Base-by-base conservation (phyloP, 768 basidiomycete genomes). In the Amanita polypyramis region DNA sequence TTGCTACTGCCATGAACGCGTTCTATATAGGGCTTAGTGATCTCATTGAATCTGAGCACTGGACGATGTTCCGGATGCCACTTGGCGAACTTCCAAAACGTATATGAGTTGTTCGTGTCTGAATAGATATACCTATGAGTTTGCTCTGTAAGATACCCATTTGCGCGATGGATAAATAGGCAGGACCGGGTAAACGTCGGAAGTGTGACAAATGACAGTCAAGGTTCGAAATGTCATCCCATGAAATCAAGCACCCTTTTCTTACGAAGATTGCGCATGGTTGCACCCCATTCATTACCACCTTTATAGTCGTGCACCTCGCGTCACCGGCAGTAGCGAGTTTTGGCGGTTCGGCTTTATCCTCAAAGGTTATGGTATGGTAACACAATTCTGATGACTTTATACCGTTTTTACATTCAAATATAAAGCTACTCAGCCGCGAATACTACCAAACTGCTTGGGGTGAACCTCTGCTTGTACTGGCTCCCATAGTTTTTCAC, bases 381-480 rank as follows among this genome's bases (percentile, higher is more conserved):
- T 14, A 2, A 11, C 5, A 49, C 78, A 64, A 3, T 8, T 27
- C 19, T n/a, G 15, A 21, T 23, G 17, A 15, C 10, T 44, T 29
- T 45, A 27, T 23, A 39, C 40, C 21, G 27, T 48, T n/a, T 30
- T 27, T 32, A n/a, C n/a, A 23, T 36, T 25, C 14, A n/a, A 19
- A 8, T 14, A 17, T 11, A 36, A 55, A 92, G 87, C 68, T 93
- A 37, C 69, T 94, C 10, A 86, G 88, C 8, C 68, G 89, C 45
- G 89, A 90, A 64, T 90, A 89, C 63, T 93, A 94, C 61, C 87
- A 92, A 59, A 85, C 82, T 0, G 48, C 65, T 0, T 71, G 81
- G 44, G 76, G 76, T 17, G 88, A 93, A 62, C 76, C 70, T 34
- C 75, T 77, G 36, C 75, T 91, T 10, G 68, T 92, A 8, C 66